Percentiles rank a stretch among this genome's conserved stretches.
phyloP scores from a whole-genome alignment of 306 rosid genomes.

The Psophocarpus tetragonolobus region DNA sequence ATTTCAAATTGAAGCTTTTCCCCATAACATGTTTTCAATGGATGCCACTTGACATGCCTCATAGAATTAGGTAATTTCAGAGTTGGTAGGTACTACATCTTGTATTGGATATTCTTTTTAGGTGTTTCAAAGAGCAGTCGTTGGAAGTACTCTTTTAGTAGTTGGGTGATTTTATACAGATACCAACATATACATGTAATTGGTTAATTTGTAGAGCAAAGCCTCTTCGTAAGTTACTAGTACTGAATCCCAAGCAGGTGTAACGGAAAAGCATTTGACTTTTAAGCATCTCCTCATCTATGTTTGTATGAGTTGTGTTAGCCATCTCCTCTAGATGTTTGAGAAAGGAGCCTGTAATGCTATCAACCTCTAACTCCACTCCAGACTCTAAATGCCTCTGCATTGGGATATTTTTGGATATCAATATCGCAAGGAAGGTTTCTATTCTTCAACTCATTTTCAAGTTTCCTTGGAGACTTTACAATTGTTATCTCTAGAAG shows the following conservation, averaged over 20 bases:
- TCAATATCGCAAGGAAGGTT: constrained; percentile 43
- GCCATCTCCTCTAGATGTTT: constrained; percentile 51
- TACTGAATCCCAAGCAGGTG: constrained; percentile 69
- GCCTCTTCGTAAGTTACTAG: constrained; percentile 41
- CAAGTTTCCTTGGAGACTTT: constrained; percentile 35
- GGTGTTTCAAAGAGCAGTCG: too few species aligned
- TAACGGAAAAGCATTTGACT: constrained; percentile 54
- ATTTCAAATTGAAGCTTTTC: too few species aligned
- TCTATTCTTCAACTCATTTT: constrained; percentile 38
- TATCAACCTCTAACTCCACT: constrained; percentile 42
- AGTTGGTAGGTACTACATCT: too few species aligned
- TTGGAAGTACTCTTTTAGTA: too few species aligned
- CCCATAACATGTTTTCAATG: too few species aligned
- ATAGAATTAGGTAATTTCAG: too few species aligned
- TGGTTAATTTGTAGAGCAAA: too few species aligned
- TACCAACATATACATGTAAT: too few species aligned
- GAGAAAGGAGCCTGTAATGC: constrained; percentile 50
- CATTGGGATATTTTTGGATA: constrained; percentile 41
- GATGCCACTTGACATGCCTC: too few species aligned
- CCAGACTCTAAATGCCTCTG: constrained; percentile 32
- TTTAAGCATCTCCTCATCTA: constrained; percentile 49
- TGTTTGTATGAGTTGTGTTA: constrained; percentile 28
- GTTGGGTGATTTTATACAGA: too few species aligned
- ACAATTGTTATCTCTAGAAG: constrained; percentile 40
- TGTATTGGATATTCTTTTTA: too few species aligned